These are phyloP conservation scores for Globisporangium heterothallicum DNA, from an alignment of 352 stramenopile genomes.

Conservation along the genomic window DNA sequence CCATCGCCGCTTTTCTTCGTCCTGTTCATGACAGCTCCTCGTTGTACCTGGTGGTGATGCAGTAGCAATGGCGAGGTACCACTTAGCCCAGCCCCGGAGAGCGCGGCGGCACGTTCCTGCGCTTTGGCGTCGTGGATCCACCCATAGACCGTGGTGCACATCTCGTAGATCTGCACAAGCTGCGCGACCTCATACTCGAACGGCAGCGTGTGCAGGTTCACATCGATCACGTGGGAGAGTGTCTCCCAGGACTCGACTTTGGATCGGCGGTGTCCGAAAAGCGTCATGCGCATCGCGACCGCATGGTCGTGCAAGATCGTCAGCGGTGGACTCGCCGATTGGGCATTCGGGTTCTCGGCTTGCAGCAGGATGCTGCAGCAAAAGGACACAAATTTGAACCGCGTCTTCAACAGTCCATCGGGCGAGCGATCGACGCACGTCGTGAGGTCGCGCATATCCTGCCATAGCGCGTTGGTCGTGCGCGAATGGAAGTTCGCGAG, in stretches of 20 bases:
- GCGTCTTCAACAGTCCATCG: conserved; percentile 54
- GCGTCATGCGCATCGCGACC: conserved; percentile 42
- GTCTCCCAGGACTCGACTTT: conserved; percentile 36
- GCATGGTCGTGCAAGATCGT: conserved; percentile 38
- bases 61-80: neutral
- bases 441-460: conserved; percentile 57
- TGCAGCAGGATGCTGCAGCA: conserved; percentile 34
- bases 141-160: conserved; percentile 5
- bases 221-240: conserved; percentile 54
- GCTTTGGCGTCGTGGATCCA: conserved; percentile 8
- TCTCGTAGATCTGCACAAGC: conserved; percentile 25
- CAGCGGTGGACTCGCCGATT: conserved; percentile 3
- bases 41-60: conserved; percentile 6
- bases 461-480: conserved; percentile 59
- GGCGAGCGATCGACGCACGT: conserved; percentile 52
- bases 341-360: neutral
- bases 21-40: neutral
- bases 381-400: conserved; percentile 60
- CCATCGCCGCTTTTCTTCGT: neutral
- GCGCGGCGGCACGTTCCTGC: neutral
- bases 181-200: conserved; percentile 38
- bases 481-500: conserved; percentile 40
- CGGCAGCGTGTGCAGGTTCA: conserved; percentile 41
- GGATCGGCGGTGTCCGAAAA: conserved; percentile 42
- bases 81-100: neutral